Conservation (phyloP, 129 eudicot genomes). For the carrot (Daucus carota) region DNA sequence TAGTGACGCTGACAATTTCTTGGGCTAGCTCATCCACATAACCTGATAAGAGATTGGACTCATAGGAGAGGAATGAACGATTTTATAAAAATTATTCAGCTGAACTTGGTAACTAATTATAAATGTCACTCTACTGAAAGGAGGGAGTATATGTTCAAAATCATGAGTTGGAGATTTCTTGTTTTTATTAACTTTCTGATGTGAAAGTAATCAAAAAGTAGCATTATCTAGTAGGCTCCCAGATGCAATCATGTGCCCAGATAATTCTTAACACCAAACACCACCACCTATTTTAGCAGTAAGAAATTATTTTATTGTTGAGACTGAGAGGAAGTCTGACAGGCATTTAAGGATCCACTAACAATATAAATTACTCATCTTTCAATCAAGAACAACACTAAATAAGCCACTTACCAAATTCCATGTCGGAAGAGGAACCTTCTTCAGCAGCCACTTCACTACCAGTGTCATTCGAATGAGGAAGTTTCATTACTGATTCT, state of each 20-base stretch:
- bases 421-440: slow-evolving; percentile 66
- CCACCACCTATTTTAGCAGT: background rate
- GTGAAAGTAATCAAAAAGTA: background rate
- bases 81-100: background rate
- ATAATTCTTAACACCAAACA: background rate
- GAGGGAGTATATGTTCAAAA: background rate
- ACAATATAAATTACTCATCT: background rate
- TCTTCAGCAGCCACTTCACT: slow-evolving; percentile 46
- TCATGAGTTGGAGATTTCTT: background rate
- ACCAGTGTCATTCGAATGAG: slow-evolving; percentile 27
- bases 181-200: background rate
- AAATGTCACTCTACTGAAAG: background rate
- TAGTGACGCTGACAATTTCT: background rate
- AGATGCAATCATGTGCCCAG: background rate
- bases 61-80: background rate
- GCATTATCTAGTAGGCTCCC: background rate
- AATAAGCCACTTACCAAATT: slow-evolving; percentile 41
- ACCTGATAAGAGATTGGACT: background rate
- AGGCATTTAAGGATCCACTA: background rate
- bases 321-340: background rate
- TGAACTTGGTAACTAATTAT: background rate
- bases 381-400: background rate
- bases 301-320: background rate
- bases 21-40: background rate
- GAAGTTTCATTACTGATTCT: slow-evolving; percentile 50